Percentiles rank a stretch among this genome's conserved stretches.
Evolutionary conservation across 805 yeast genomes (phyloP).

Genomic region (Zygosaccharomyces rouxii): DNA sequence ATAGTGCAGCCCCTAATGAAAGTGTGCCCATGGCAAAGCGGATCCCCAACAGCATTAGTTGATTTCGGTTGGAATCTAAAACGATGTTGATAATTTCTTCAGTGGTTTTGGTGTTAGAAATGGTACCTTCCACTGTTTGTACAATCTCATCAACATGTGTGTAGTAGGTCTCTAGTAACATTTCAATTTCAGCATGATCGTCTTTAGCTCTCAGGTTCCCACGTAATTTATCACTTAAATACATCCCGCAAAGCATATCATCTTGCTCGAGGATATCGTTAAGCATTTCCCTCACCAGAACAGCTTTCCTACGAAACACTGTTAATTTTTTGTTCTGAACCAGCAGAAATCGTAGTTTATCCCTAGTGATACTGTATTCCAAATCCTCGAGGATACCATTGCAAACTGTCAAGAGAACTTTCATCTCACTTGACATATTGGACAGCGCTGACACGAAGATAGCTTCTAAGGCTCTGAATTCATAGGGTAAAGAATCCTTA

Average conservation of each 20-base stretch:
- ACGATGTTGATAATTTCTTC: constrained; percentile 94
- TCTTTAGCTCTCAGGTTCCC: constrained; percentile 47
- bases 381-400: constrained; percentile 69
- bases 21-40: constrained; percentile 78
- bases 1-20: constrained; percentile 75
- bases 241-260: constrained; percentile 77
- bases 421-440: constrained; percentile 80
- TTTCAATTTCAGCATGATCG: constrained; percentile 84
- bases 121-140: constrained; percentile 73
- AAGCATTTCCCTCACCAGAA: constrained; percentile 73
- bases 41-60: constrained; percentile 81
- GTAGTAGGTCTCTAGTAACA: constrained; percentile 85
- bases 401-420: constrained; percentile 72
- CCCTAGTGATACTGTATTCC: constrained; percentile 77
- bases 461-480: constrained; percentile 84
- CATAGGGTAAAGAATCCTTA: constrained; percentile 62
- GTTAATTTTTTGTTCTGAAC: constrained; percentile 81
- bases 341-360: constrained; percentile 69
- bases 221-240: constrained; percentile 57
- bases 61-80: constrained; percentile 89
- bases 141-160: constrained; percentile 91
- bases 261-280: constrained; percentile 86
- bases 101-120: constrained; percentile 82
- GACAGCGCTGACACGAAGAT: constrained; percentile 75
- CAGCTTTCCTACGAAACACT: constrained; percentile 79